Evolutionary conservation across 495 filamentous ascomycete genomes (phyloP), one percentile per base, ranked within the genome.

Genomic region (Gamarada debralockiae): DNA sequence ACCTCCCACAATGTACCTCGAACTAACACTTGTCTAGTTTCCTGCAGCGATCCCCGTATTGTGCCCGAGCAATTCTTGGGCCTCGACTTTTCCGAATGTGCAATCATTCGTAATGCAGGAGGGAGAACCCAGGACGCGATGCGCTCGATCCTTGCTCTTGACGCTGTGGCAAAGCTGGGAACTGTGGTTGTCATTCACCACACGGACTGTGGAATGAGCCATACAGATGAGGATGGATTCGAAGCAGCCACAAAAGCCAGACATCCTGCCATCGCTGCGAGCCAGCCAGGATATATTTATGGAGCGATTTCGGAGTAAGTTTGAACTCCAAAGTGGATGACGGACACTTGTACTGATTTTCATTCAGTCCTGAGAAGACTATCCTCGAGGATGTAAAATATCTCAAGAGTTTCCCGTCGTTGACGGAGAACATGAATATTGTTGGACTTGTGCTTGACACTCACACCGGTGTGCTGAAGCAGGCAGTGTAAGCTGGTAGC

Each of bases 51-150:
- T 27, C 64, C 64, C 3, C 56, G 62, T 1, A 47, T 67, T 23
- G 58, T 57, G 29, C 62, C 64, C 5, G 61, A 67, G 27, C 37
- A 53, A 20, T 62, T 62, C 15, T 43, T 67, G 6, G 64, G 61
- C 13, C 27, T 67, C 13, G 61, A 67, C 1, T 52, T 52, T 23
- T 24, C 25, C 63, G 54, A 54, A 46, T 47, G 64, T 22, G 59
- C 59, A 0, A 65, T 70, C 33, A 47, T 70, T 22, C 58, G 61
- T 17, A 66, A 65, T 36, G 58, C 63, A 10, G 67, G 67, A 3
- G 67, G 67, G 1, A 52, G 67, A 21, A 59, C 59, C 17, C 42
- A 51, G 8, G 61, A 64, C 22, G 64, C 63, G 2, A 53, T 70
- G 29, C 41, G 64, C 36, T 49, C 58, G 33, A 15, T 66, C 23